Conservation (phyloP, 768 basidiomycete genomes). For the Kwoniella sp. region DNA sequence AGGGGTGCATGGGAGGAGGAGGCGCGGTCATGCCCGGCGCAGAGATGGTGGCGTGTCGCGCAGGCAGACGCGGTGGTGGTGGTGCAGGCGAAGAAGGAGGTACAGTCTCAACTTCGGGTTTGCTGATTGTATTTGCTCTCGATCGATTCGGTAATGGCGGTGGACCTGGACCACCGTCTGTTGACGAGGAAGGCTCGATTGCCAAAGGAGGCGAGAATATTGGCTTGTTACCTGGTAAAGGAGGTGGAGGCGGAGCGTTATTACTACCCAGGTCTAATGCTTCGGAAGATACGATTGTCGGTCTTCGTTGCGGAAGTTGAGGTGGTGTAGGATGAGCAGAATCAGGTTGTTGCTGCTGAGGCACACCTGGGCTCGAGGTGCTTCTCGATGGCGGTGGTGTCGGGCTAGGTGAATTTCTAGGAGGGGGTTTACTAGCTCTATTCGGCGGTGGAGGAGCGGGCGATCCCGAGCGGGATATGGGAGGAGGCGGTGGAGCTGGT, state of each 20-base stretch:
- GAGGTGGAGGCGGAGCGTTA: conserved; percentile 19
- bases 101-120: conserved; percentile 9
- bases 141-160: conserved; percentile 21
- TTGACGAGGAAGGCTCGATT: neutral
- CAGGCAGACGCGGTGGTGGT: conserved; percentile 31
- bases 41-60: conserved; percentile 16
- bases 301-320: conserved; percentile 25
- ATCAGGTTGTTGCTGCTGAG: conserved; percentile 2
- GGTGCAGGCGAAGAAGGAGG: conserved; percentile 1
- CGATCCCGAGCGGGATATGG: conserved; percentile 25
- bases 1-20: conserved; percentile 16
- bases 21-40: conserved; percentile 7
- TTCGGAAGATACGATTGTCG: conserved; percentile 16
- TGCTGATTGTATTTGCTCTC: conserved; percentile 15
- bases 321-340: conserved; percentile 16
- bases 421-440: conserved; percentile 26
- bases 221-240: conserved; percentile 26
- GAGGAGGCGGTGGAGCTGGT: conserved; percentile 26
- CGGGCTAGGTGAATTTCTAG: conserved; percentile 13
- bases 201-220: conserved; percentile 3
- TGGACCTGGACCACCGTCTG: conserved; percentile 13
- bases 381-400: conserved; percentile 11
- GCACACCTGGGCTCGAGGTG: conserved; percentile 5
- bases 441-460: conserved; percentile 29
- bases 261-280: neutral